phyloP scores from a whole-genome alignment of 2,329 filamentous ascomycete genomes.

The Colletotrichum paranaense region DNA sequence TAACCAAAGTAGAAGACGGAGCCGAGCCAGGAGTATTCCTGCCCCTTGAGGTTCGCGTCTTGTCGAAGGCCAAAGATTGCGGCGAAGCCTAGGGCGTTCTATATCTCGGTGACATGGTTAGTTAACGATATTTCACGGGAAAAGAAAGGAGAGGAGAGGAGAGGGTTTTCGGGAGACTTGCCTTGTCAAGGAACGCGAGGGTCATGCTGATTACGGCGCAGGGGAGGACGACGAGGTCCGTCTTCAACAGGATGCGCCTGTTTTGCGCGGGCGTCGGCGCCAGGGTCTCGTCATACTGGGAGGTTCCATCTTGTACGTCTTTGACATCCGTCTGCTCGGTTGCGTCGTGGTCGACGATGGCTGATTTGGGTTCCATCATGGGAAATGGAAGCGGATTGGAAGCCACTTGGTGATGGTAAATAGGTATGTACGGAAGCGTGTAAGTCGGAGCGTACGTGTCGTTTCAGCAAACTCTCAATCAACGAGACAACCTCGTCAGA shows the following conservation, averaged over 20 bases:
- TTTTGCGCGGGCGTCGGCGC: slow-evolving; percentile 21
- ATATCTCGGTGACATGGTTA: background rate
- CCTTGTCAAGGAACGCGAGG: slow-evolving; percentile 37
- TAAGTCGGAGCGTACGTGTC: background rate
- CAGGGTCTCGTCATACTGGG: background rate
- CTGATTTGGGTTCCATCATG: slow-evolving; percentile 20
- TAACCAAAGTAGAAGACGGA: slow-evolving; percentile 70
- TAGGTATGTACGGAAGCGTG: background rate
- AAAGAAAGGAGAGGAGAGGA: background rate
- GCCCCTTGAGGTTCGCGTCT: slow-evolving; percentile 61
- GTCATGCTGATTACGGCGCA: slow-evolving; percentile 36
- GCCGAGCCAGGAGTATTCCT: slow-evolving; percentile 67
- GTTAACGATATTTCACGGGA: background rate
- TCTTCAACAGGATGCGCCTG: slow-evolving; percentile 35
- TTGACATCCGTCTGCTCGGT: background rate
- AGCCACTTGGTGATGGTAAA: background rate
- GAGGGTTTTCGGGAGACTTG: background rate
- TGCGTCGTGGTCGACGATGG: background rate
- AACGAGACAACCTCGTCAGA: background rate
- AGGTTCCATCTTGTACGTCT: slow-evolving; percentile 3
- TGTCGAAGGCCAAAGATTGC: slow-evolving; percentile 64
- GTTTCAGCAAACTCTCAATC: background rate
- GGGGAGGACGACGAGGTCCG: slow-evolving; percentile 36
- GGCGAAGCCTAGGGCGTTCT: slow-evolving; percentile 51
- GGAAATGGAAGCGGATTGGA: background rate